Conservation (phyloP, 495 filamentous ascomycete species). For the Aspergillus panamensis region DNA sequence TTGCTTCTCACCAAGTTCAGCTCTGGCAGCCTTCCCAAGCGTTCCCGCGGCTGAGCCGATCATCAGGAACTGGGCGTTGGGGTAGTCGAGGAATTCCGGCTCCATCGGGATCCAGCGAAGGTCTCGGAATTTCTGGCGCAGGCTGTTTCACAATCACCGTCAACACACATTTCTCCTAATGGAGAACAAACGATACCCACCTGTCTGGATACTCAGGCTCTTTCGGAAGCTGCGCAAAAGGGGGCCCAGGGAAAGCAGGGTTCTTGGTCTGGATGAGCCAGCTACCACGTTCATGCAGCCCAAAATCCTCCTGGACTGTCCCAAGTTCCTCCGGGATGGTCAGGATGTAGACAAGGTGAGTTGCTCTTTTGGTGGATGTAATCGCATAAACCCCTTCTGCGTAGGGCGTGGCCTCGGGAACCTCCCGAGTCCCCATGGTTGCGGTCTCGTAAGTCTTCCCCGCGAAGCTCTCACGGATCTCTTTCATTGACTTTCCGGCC, state of each 20-base stretch:
- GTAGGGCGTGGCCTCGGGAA: conserved; percentile 67
- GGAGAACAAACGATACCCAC: conserved; percentile 40
- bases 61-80: conserved; percentile 76
- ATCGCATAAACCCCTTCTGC: conserved; percentile 88
- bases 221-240: conserved; percentile 60
- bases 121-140: conserved; percentile 70
- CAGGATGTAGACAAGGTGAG: conserved; percentile 77
- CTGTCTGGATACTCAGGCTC: conserved; percentile 69
- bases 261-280: conserved; percentile 82
- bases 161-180: neutral
- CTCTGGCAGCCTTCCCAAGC: conserved; percentile 55
- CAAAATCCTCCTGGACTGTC: conserved; percentile 74
- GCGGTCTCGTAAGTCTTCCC: conserved; percentile 70
- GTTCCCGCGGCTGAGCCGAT: conserved; percentile 67
- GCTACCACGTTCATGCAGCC: conserved; percentile 66
- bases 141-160: conserved; percentile 27
- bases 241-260: conserved; percentile 63
- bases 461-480: conserved; percentile 68
- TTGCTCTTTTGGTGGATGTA: conserved; percentile 63
- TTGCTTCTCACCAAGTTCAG: conserved; percentile 55
- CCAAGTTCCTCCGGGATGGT: conserved; percentile 71
- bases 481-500: conserved; percentile 57
- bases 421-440: conserved; percentile 67
- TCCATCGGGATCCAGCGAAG: conserved; percentile 70
- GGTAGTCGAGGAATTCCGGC: conserved; percentile 74